Base-by-base conservation (phyloP, 768 basidiomycete species). In the Kwoniella sp. region DNA sequence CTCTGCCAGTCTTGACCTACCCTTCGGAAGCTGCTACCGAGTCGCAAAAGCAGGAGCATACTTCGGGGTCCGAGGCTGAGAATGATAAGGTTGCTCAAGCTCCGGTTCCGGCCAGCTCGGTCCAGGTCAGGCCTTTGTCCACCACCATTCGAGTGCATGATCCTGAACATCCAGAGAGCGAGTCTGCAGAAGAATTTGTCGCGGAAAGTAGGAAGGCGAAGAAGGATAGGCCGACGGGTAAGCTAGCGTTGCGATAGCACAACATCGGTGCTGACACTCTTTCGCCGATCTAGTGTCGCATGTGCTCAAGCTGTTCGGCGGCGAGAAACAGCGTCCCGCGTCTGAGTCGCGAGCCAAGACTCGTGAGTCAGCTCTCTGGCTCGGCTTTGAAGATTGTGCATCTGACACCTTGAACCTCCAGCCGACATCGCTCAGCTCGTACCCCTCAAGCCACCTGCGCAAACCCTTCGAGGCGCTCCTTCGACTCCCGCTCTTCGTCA, bases 91-190 rank as follows among this genome's bases (percentile, higher is more conserved):
- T 27, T 14, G 37, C 63, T 15, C 61, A 63, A 5, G n/a, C n/a
- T n/a, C n/a, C n/a, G n/a, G n/a, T 65, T 3, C 47, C 64, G 5
- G 69, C 67, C 1, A 53, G 37, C 19, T 62, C 57, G 1, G 60
- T 57, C 17, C 66, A 68, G 43, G 69, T 69, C 10, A 67, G 69
- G 41, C 69, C 69, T 26, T 57, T n/a, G n/a, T n/a, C n/a, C 67
- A 7, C 68, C 69, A n/a, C 69, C 68, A 19, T 63, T 65, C 33
- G 67, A 70, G 42, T 70, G 63, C 59, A 62, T 64, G 57, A 67
- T n/a, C n/a, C n/a, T n/a, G n/a, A n/a, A n/a, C n/a, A n/a, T n/a
- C n/a, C n/a, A n/a, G n/a, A n/a, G n/a, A n/a, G n/a, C n/a, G n/a
- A n/a, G n/a, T n/a, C n/a, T n/a, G n/a, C n/a, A n/a, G n/a, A n/a